Evolutionary conservation across 441 rosid genomes (phyloP), one percentile per base, ranked within the genome.

Genomic region (Gossypium trilobum): DNA sequence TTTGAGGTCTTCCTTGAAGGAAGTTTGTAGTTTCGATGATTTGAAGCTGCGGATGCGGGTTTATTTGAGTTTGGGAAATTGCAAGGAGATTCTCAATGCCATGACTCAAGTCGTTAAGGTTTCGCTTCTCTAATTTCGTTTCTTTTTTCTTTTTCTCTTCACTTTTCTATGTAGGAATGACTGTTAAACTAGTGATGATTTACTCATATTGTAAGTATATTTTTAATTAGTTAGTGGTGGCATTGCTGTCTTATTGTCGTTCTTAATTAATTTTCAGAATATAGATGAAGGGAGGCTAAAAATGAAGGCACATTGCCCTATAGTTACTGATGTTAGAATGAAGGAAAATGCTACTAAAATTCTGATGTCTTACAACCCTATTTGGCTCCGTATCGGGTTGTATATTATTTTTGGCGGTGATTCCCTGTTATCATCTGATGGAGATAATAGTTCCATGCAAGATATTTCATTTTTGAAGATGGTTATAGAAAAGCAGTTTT

Each of bases 271-370:
- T 80, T 61, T 48, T 14, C 85, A 94, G 99, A 90, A 77, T 84
- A 87, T 94, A 42, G 97, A 94, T 75, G 93, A 89, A 67, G 94
- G 99, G 64, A 87, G 99, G 84, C 76, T 94, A 78, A 92, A 82
- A 68, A 89, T 94, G 97, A 94, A 81, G 83, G 68, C 86, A 22
- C 90, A 92, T 68, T 94, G 99, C 74, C 97, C 94, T 61, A 86
- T 94, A 54, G 92, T 92, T 46, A 88, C 99, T 61, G 98, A 94
- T 81, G 77, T 88, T 73, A 97, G 97, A 73, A 75, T 94, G 86
- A 94, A 86, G 82, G 94, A 88, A 80, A 94, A 83, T 77, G 95
- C 91, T 2, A 75, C 78, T 39, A 83, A 70, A 75, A 77, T 85
- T 66, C 75, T 94, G 3, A 77, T 94, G 89, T 77, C 88, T 70